Evolutionary conservation across 768 basidiomycete species (phyloP), one percentile per base, ranked within the genome.

Genomic region (Strobilomyces confusus): DNA sequence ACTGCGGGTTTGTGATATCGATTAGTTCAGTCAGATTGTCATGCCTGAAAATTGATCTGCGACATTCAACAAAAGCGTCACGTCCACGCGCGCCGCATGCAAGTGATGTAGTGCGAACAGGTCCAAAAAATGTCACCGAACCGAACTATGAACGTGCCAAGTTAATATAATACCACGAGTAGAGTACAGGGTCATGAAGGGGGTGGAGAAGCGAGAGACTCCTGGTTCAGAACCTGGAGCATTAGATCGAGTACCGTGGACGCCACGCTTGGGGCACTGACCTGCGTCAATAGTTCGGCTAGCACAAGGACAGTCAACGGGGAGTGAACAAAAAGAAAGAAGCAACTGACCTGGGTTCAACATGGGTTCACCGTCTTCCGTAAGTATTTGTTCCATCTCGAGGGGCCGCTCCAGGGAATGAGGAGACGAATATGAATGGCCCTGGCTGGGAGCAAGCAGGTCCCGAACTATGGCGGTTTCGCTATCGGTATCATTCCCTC

Each of bases 141-240:
- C 19, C 40, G 53, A 22, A 69, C 52, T 62, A 64, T 48, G 53
- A 54, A 30, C 20, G 48, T 51, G 52, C 30, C 65, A 58, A 36
- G 56, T 46, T 43, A 53, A 57, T 62, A 68, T 58, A 55, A 56
- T 56, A 58, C 42, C 49, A 40, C 37, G 57, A 33, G 40, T 69
- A 69, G 54, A 59, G 47, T 68, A 68, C 56, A 62, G 19, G 46
- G 26, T 77, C 66, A 78, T 63, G 75, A 77, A 25, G 81, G 79
- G n/a, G 82, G 80, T n/a, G 83, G 81, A n/a, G 82, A 83, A 49
- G 82, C 82, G 33, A 84, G 73, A n/a, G 82, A 83, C 69, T 84
- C 82, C 81, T 83, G 64, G 44, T 47, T 51, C 52, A 61, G 48
- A 56, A 52, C 49, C 23, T 54, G 62, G 47, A 60, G 44, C 63